Conservation (phyloP, 2,329 filamentous ascomycete genomes). For the Macroventuria anomochaeta region DNA sequence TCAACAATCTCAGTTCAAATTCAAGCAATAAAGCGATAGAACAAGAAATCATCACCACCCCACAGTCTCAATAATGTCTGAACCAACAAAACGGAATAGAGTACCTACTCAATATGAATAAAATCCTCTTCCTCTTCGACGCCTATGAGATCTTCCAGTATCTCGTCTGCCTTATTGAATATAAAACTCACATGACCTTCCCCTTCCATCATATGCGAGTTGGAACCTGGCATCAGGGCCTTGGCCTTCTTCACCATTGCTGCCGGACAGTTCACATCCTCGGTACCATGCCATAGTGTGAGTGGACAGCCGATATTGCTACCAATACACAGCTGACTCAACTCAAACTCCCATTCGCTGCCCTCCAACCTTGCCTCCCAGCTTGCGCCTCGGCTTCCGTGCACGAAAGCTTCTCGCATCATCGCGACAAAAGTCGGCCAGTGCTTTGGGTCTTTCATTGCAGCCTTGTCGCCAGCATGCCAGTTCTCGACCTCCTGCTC, state of each 20-base stretch:
- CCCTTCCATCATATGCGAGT: constrained; percentile 28
- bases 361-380: constrained; percentile 40
- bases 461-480: constrained; percentile 28
- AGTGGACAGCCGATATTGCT: constrained; percentile 25
- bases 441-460: constrained; percentile 29
- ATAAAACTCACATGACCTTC: constrained; percentile 39
- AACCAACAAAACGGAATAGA: too few relatives aligned
- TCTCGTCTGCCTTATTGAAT: constrained; percentile 30
- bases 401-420: constrained; percentile 34
- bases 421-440: constrained; percentile 35
- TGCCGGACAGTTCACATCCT: constrained; percentile 39
- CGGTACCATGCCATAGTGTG: constrained; percentile 44
- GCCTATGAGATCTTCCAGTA: constrained; percentile 31
- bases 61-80: too few relatives aligned
- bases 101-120: constrained; percentile 20
- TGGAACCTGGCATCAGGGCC: constrained; percentile 29
- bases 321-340: constrained; percentile 34
- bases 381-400: constrained; percentile 35
- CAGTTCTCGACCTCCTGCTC: constrained; percentile 29
- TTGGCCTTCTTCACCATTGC: constrained; percentile 34
- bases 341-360: constrained; percentile 43
- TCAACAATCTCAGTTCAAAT: too few relatives aligned
- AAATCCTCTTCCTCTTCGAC: constrained; percentile 25
- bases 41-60: too few relatives aligned
- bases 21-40: too few relatives aligned